Conservation (phyloP, 2,329 filamentous ascomycete species). For the Ceratocystis smalleyi region DNA sequence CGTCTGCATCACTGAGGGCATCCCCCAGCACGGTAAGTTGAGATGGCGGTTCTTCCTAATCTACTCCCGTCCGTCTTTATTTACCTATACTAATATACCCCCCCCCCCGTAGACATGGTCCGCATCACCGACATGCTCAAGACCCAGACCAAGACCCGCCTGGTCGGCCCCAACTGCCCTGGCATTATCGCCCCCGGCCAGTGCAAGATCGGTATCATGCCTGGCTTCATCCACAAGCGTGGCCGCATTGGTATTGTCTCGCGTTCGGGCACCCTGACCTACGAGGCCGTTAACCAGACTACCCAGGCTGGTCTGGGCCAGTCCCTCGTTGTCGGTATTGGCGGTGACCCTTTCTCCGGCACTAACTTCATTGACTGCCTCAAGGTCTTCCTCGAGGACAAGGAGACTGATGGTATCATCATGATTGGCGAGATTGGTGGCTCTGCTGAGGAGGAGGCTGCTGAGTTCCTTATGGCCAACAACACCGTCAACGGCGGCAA, state of each 20-base stretch:
- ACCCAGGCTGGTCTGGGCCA: conserved; percentile 93
- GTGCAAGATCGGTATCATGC: conserved; percentile 99
- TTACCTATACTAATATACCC: too few relatives aligned
- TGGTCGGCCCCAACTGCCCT: conserved; percentile 95
- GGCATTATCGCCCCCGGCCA: conserved; percentile 89
- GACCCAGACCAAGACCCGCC: conserved; percentile 89
- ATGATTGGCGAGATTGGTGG: conserved; percentile 99
- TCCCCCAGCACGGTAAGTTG: conserved; percentile 77
- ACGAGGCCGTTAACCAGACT: conserved; percentile 99
- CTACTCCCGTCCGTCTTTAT: too few relatives aligned
- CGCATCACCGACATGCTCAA: conserved; percentile 97
- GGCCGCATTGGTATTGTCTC: conserved; percentile 98
- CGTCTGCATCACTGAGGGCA: conserved; percentile 96
- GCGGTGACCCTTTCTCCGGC: conserved; percentile 94
- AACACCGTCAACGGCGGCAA: conserved; percentile 76
- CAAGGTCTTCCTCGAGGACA: conserved; percentile 87
- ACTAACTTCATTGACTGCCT: conserved; percentile 99
- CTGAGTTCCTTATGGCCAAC: conserved; percentile 83
- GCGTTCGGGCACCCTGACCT: conserved; percentile 92
- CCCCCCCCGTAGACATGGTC: conserved; percentile 63
- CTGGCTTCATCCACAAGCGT: conserved; percentile 99
- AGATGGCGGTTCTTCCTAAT: too few relatives aligned
- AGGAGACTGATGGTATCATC: conserved; percentile 97
- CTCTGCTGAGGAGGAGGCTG: conserved; percentile 91
- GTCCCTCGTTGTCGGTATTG: conserved; percentile 95